phyloP scores from a whole-genome alignment of 2,329 filamentous ascomycete genomes.

The Grosmannia serpens region DNA sequence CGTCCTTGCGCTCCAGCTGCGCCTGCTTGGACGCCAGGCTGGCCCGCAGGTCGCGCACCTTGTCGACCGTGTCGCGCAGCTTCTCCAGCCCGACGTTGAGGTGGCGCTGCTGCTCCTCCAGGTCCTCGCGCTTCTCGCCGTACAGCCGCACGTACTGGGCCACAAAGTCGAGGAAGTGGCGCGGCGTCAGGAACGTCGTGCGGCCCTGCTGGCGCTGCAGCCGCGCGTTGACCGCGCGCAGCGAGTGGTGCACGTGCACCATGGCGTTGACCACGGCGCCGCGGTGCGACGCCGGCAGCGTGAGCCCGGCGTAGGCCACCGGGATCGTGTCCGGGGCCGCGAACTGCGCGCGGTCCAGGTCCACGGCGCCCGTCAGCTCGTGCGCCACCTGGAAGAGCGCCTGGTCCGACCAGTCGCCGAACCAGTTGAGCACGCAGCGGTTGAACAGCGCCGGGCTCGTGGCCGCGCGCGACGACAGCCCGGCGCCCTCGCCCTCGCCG shows the following conservation, averaged over 20 bases:
- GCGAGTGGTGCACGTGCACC: slow-evolving; percentile 96
- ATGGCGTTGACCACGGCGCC: slow-evolving; percentile 94
- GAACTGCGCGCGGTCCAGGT: slow-evolving; percentile 82
- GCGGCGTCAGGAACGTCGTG: slow-evolving; percentile 84
- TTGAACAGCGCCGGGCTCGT: slow-evolving; percentile 98
- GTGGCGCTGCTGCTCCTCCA: slow-evolving; percentile 97
- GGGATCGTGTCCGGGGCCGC: slow-evolving; percentile 82
- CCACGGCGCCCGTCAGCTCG: slow-evolving; percentile 91
- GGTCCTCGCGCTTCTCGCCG: slow-evolving; percentile 94
- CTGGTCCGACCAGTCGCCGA: slow-evolving; percentile 99
- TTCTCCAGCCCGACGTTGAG: slow-evolving; percentile 98
- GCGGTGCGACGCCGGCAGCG: slow-evolving; percentile 75
- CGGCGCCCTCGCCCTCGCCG: slow-evolving; percentile 67
- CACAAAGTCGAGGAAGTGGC: slow-evolving; percentile 96
- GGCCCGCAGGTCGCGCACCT: slow-evolving; percentile 81
- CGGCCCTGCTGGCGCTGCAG: slow-evolving; percentile 86
- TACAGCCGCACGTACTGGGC: slow-evolving; percentile 96
- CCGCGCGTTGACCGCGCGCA: slow-evolving; percentile 80
- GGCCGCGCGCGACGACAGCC: slow-evolving; percentile 87
- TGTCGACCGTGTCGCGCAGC: slow-evolving; percentile 89
- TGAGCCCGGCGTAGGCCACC: slow-evolving; percentile 78
- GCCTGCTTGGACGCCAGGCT: slow-evolving; percentile 91
- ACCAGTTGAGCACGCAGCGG: slow-evolving; percentile 98
- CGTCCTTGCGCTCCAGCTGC: slow-evolving; percentile 85
- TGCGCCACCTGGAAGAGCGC: slow-evolving; percentile 95